Evolutionary conservation across 1,284 basidiomycete genomes (phyloP).

Genomic region (Rhodotorula sp.): DNA sequence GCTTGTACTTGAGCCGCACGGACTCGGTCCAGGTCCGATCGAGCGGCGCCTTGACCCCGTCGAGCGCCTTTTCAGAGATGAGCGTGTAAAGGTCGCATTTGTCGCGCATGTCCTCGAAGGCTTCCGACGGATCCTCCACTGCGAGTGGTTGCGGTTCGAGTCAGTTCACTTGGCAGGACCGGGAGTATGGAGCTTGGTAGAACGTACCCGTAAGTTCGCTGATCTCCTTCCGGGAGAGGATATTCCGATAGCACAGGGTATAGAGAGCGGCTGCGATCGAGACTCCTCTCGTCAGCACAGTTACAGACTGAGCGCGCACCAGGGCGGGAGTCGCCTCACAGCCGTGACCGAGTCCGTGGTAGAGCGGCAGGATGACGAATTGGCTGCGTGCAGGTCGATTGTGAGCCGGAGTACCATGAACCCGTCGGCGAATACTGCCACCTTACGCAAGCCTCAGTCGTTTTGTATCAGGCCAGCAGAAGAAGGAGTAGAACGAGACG

Average conservation of each 20-base stretch:
- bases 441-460: slow-evolving; percentile 76
- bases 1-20: slow-evolving; percentile 78
- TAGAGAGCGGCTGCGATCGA: slow-evolving; percentile 72
- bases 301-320: not conserved
- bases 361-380: slow-evolving; percentile 89
- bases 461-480: slow-evolving; percentile 84
- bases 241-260: slow-evolving; percentile 76
- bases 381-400: slow-evolving; percentile 59
- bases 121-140: slow-evolving; percentile 95
- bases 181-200: not conserved
- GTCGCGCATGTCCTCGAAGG: slow-evolving; percentile 91
- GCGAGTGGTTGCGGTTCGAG: not conserved
- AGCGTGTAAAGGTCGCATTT: slow-evolving; percentile 84
- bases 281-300: slow-evolving; percentile 16
- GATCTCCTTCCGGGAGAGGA: slow-evolving; percentile 65
- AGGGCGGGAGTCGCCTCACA: slow-evolving; percentile 58
- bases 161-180: not conserved
- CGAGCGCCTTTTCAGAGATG: slow-evolving; percentile 63
- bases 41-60: slow-evolving; percentile 66
- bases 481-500: slow-evolving; percentile 88
- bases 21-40: slow-evolving; percentile 70
- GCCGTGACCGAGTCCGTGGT: slow-evolving; percentile 85
- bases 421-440: slow-evolving; percentile 28
- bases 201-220: slow-evolving; percentile 66
- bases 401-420: slow-evolving; percentile 23